Evolutionary conservation across 179 eudicot species (phyloP).

Genomic region (Beta lomatogona): DNA sequence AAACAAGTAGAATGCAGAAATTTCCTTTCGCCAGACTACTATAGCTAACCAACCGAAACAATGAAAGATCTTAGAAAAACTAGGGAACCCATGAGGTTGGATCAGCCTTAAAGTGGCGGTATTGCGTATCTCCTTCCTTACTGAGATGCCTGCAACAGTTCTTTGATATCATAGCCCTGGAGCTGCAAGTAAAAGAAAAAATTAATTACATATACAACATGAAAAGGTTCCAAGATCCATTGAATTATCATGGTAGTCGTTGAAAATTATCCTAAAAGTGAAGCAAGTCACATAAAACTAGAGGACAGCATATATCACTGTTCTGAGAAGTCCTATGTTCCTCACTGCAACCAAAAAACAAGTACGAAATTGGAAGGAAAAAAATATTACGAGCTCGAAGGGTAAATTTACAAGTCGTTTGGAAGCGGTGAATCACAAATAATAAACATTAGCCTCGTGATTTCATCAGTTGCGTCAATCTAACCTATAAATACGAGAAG

Average conservation of each 20-base stretch:
- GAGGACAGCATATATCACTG: too few species aligned
- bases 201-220: not conserved
- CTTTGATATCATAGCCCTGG: constrained; percentile 90
- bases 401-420: not conserved
- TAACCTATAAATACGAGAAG: not conserved
- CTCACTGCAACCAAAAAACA: too few species aligned
- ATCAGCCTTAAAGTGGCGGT: not conserved
- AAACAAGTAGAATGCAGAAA: not conserved
- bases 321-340: too few species aligned
- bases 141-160: constrained; percentile 60
- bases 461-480: not conserved
- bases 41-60: not conserved
- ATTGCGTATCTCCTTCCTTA: constrained; percentile 8
- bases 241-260: not conserved
- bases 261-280: too few species aligned
- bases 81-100: not conserved
- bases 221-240: not conserved
- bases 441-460: not conserved
- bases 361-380: too few species aligned
- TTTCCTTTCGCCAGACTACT: not conserved
- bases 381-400: too few species aligned
- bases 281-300: too few species aligned
- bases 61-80: not conserved
- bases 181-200: constrained; percentile 43
- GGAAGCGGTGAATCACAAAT: not conserved